Conservation (phyloP, 805 yeast genomes). For the Saturnispora hagleri region DNA sequence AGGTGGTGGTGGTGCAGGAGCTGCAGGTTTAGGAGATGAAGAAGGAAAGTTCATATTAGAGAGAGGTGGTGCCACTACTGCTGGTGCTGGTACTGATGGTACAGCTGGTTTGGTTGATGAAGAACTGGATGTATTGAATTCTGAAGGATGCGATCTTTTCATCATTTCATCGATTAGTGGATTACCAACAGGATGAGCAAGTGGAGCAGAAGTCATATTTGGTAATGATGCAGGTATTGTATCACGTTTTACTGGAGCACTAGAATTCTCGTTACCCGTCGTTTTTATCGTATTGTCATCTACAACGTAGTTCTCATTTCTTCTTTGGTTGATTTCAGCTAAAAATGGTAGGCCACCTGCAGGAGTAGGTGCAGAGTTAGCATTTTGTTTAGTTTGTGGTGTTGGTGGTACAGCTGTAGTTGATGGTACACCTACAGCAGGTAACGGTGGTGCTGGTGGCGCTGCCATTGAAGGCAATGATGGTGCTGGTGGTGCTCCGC, state of each 20-base stretch:
- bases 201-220: constrained; percentile 15
- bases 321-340: constrained; percentile 47
- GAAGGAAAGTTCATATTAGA: constrained; percentile 33
- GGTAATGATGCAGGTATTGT: constrained; percentile 10
- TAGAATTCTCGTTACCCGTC: constrained; percentile 17
- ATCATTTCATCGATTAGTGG: constrained; percentile 12
- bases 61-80: constrained; percentile 4
- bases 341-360: constrained; percentile 45
- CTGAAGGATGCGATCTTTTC: constrained; percentile 15
- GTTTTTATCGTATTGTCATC: constrained; percentile 24
- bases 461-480: constrained; percentile 20
- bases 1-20: constrained; percentile 26
- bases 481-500: constrained; percentile 15
- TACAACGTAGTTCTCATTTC: constrained; percentile 44
- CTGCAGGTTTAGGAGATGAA: constrained; percentile 11
- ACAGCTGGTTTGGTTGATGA: constrained; percentile 6
- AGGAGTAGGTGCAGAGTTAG: constrained; percentile 14
- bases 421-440: constrained; percentile 15
- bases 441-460: constrained; percentile 14
- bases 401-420: constrained; percentile 19
- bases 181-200: constrained; percentile 6
- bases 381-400: constrained; percentile 6
- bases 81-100: constrained; percentile 1
- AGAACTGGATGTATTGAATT: background rate
- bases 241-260: constrained; percentile 19